Base-by-base conservation (phyloP, 129 eudicot genomes). In the Centaurea solstitialis region DNA sequence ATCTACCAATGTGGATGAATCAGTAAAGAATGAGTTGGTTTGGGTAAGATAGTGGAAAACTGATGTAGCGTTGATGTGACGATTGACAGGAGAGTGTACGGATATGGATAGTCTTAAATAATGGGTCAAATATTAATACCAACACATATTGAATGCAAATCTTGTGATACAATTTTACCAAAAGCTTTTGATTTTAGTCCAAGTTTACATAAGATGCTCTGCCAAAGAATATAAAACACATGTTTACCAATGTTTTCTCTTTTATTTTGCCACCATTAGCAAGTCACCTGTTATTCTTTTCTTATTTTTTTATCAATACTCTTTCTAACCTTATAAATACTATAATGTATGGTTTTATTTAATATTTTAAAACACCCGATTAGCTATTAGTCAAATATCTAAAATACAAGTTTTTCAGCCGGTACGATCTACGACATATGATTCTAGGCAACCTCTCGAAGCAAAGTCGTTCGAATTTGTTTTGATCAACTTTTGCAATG, bases 241-340 rank as follows among this genome's bases (percentile, higher is more conserved):
- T 76, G 70, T 68, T 57, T 76, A 24, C 20, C 45, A 2, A 61
- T 50, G 50, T 82, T 37, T 24, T 69, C 57, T 57, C 75, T 76
- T 76, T 76, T 82, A 59, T 76, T 69, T 47, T 75, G 85, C 30
- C 68, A 69, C 57, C 43, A 61, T 5, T 12, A 72, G 61, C 86
- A 82, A 82, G 86, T 62, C 39, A 82, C 79, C 86, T 76, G 20
- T 70, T 77, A 82, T 82, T 77, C 86, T 71, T 77, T 30, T 71
- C 28, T 43, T 77, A 21, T 38, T 22, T 26, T 61, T 78, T 82
- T 82, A 59, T 70, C 7, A 18, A 9, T 70, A 70, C 81, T 39
- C 77, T 69, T 70, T 26, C 28, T 57, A 62, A 61, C 81, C 73
- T 70, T 69, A 76, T 69, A 76, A 24, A 76, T 9, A 21, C 22